Base-by-base conservation (phyloP, 345 rosid species). In the Citrus inodora region DNA sequence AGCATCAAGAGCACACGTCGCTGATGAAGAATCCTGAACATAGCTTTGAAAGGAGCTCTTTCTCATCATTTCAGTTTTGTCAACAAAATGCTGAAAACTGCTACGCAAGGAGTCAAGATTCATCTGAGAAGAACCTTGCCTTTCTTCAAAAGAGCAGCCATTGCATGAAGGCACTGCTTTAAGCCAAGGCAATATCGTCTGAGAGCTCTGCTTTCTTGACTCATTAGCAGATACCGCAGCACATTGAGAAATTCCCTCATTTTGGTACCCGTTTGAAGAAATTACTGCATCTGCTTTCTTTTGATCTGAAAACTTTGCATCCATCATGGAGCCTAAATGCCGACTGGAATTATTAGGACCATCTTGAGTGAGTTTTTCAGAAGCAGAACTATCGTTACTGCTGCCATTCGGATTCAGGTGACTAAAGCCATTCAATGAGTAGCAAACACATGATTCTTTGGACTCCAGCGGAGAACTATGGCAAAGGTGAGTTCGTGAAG, bases 131-230 rank as follows among this genome's bases (percentile, higher is more conserved):
- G 81, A 85, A 72, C 79, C 81, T 76, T 81, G 78, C 68, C 80
- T 82, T 61, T 85, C 78, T 80, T 76, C 82, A n/a, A 75, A 64
- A 32, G 84, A 75, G 76, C 75, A 76, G 19, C 62, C 80, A 67
- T 83, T 33, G 70, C 81, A 75, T 70, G 24, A 79, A 48, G 88
- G 42, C 76, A 53, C 62, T 58, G 76, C 63, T 71, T 82, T 83
- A 76, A 87, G 82, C 93, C 96, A 90, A 30, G 93, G 71, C 71
- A 89, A 82, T 38, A 80, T 82, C 60, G 78, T 76, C 65, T 67
- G 65, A 28, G 74, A 70, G 63, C 37, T 77, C 60, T 75, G 80
- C 76, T 67, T 78, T 63, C 73, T 69, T 21, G 67, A 65, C 76
- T 40, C 51, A 72, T 73, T 70, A 65, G 22, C 58, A 51, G 72